phyloP scores from a whole-genome alignment of 78 protist species.

The Trichosphaerium sp. region DNA sequence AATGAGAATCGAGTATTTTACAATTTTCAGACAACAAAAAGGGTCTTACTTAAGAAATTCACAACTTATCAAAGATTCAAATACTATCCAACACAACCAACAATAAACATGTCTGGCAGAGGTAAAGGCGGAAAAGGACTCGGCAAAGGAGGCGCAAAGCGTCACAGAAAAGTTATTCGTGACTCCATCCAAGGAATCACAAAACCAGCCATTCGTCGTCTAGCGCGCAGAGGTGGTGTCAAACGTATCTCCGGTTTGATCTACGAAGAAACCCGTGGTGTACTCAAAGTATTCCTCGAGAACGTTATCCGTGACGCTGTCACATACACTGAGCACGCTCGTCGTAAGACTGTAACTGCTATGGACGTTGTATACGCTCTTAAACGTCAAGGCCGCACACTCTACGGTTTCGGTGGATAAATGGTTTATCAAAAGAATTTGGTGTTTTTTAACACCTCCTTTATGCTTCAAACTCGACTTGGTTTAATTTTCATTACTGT shows the following conservation, averaged over 20 bases:
- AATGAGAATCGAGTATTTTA: too few species aligned
- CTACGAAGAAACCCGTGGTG: conserved; percentile 91
- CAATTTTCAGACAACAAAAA: too few species aligned
- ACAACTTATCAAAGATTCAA: too few species aligned
- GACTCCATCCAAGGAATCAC: conserved; percentile 90
- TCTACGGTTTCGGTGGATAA: conserved; percentile 89
- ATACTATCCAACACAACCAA: too few species aligned
- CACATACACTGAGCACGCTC: conserved; percentile 93
- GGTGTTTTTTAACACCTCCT: conserved; percentile 49
- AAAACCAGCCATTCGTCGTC: conserved; percentile 93
- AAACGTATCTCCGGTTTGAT: conserved; percentile 82
- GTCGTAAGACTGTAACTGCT: conserved; percentile 91
- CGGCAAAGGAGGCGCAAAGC: conserved; percentile 95
- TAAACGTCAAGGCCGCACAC: conserved; percentile 91
- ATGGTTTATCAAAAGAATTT: conserved; percentile 7
- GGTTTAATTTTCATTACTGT: too few species aligned
- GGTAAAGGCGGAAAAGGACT: conserved; percentile 92
- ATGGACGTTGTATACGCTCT: conserved; percentile 92
- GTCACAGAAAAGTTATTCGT: conserved; percentile 82
- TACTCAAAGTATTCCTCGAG: conserved; percentile 77
- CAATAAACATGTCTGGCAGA: conserved; percentile 67
- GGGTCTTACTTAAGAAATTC: too few species aligned
- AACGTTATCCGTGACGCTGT: conserved; percentile 84
- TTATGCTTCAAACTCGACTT: too few species aligned
- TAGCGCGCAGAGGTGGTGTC: conserved; percentile 87